Conservation (phyloP, 306 rosid species). For the Potentilla sterilis region DNA sequence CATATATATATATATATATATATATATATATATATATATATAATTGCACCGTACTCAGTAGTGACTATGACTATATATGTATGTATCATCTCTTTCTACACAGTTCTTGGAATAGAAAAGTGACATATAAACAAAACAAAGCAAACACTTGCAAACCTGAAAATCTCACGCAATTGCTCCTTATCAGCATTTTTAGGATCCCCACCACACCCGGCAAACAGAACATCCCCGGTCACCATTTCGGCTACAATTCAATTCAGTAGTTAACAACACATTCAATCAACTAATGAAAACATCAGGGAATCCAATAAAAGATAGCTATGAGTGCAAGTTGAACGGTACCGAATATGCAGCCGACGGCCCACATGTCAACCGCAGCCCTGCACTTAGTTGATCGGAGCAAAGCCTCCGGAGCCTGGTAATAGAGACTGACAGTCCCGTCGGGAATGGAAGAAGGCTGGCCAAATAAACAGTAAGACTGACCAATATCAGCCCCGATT, state of each 20-base stretch:
- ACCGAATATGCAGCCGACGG: background rate
- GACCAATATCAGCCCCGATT: background rate
- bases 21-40: no score
- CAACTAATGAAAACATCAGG: background rate
- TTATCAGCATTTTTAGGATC: background rate
- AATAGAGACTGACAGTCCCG: background rate
- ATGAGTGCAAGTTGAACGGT: background rate
- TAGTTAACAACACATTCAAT: background rate
- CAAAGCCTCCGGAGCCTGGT: slow-evolving; percentile 4
- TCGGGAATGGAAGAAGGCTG: background rate
- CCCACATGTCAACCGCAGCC: background rate
- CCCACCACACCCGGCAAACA: background rate
- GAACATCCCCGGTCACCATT: background rate
- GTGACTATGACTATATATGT: no score
- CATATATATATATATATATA: background rate
- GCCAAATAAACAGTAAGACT: background rate
- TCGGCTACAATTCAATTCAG: background rate
- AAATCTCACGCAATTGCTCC: slow-evolving; percentile 1
- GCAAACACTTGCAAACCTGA: background rate
- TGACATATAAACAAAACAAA: background rate
- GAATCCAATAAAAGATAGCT: background rate
- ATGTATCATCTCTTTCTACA: background rate
- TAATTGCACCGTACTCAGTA: background rate
- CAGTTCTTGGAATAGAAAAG: no score
- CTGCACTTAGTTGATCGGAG: background rate